A percentile compares a stretch with the other conserved stretches of the same genome.
Conservation (phyloP, 2,329 filamentous ascomycete species). For the Alternaria rosae region DNA sequence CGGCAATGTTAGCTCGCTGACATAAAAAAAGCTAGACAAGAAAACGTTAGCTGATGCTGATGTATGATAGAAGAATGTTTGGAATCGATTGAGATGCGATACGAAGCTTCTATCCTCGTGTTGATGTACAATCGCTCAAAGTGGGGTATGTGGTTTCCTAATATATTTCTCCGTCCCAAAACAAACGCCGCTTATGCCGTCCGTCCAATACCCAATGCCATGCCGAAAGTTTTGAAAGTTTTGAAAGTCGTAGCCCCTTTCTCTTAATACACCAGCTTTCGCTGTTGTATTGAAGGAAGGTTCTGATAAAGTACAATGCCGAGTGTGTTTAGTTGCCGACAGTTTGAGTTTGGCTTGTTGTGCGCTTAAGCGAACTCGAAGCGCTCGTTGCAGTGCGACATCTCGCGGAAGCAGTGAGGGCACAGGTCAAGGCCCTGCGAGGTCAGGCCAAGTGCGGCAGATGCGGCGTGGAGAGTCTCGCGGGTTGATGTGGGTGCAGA, state of each 20-base stretch:
- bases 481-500: slow-evolving; percentile 23
- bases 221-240: background rate
- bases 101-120: background rate
- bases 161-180: background rate
- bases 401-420: slow-evolving; percentile 38
- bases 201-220: background rate
- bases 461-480: slow-evolving; percentile 32
- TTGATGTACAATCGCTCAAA: slow-evolving; percentile 1
- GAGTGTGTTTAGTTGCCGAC: background rate
- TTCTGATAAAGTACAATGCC: background rate
- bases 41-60: background rate
- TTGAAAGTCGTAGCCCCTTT: slow-evolving; percentile 5
- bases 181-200: slow-evolving; percentile 3
- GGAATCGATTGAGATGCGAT: slow-evolving; percentile 9
- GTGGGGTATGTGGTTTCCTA: slow-evolving; percentile 8
- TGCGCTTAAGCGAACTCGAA: slow-evolving; percentile 31
- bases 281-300: background rate
- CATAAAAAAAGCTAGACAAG: background rate
- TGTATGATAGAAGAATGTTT: background rate
- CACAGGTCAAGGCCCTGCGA: slow-evolving; percentile 35
- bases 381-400: slow-evolving; percentile 35
- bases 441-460: slow-evolving; percentile 24
- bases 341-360: background rate
- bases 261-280: background rate
- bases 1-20: background rate